These are phyloP conservation scores for Psidium guajava DNA, from an alignment of 345 rosid genomes.

Conservation along the genomic window DNA sequence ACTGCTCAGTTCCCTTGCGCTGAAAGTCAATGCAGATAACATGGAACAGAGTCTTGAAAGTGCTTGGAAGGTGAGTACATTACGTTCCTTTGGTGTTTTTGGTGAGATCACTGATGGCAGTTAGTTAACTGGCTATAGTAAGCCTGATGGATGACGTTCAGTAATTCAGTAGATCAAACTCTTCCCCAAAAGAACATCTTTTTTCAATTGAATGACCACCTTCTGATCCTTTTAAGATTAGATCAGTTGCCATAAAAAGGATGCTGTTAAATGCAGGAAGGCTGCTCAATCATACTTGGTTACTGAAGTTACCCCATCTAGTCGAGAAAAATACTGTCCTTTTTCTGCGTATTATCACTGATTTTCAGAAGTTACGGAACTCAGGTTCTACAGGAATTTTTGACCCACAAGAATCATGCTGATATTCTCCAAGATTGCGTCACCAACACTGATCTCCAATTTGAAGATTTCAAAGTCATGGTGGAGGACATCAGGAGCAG, in stretches of 20 bases:
- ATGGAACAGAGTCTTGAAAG: conserved; percentile 81
- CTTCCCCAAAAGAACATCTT: neutral
- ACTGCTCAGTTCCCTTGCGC: conserved; percentile 71
- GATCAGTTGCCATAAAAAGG: neutral
- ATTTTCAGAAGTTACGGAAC: neutral
- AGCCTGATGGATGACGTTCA: neutral
- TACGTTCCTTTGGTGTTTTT: neutral
- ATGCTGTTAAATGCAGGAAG: neutral
- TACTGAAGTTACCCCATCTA: neutral
- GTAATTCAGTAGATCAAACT: neutral
- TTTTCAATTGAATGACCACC: neutral
- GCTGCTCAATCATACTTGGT: neutral
- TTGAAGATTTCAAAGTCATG: conserved; percentile 65
- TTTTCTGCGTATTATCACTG: neutral
- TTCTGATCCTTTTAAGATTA: neutral
- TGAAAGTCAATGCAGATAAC: conserved; percentile 60
- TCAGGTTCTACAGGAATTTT: conserved; percentile 78
- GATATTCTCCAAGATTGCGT: conserved; percentile 34
- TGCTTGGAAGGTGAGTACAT: conserved; percentile 79
- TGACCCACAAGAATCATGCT: conserved; percentile 57
- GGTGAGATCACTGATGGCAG: neutral
- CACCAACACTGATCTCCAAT: conserved; percentile 50
- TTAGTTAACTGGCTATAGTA: neutral
- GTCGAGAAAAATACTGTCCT: neutral
- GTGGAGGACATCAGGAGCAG: conserved; percentile 48